phyloP scores from a whole-genome alignment of 2,329 filamentous ascomycete species.

The Sordariomycetes sp. region DNA sequence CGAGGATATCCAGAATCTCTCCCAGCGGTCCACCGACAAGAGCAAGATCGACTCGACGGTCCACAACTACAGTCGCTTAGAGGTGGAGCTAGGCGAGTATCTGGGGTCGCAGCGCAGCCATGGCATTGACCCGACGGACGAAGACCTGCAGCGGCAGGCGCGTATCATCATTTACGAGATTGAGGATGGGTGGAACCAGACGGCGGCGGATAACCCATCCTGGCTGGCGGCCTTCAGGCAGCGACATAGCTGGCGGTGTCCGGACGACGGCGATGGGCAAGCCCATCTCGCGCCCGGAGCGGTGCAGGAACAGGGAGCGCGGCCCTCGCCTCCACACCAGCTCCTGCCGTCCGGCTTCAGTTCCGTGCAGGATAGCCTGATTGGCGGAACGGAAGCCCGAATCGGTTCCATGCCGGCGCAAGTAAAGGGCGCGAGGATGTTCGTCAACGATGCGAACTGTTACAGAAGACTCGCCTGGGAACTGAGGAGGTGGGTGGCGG shows the following conservation, averaged over 20 bases:
- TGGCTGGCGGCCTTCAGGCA: constrained; percentile 44
- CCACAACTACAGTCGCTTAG: constrained; percentile 45
- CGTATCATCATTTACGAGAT: constrained; percentile 52
- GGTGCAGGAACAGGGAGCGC: background rate
- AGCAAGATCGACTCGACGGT: constrained; percentile 48
- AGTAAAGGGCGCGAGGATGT: constrained; percentile 18
- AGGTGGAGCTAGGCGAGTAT: constrained; percentile 44
- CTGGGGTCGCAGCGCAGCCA: constrained; percentile 30
- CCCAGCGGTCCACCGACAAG: constrained; percentile 39
- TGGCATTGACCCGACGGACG: constrained; percentile 39
- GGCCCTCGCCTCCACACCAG: background rate
- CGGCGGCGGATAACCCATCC: constrained; percentile 42
- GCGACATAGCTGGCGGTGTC: constrained; percentile 21
- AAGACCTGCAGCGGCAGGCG: constrained; percentile 43
- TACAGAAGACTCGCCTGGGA: constrained; percentile 44
- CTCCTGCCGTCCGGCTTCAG: background rate
- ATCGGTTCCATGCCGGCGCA: background rate
- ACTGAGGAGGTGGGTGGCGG: constrained; percentile 38
- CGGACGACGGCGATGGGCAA: background rate
- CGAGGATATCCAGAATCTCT: constrained; percentile 39
- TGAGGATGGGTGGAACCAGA: constrained; percentile 55
- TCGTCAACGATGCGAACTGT: constrained; percentile 51
- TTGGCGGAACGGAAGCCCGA: background rate
- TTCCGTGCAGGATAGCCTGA: background rate
- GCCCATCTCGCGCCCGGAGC: background rate